Conservation (phyloP, 768 basidiomycete genomes). For the Calvatia gigantea region DNA sequence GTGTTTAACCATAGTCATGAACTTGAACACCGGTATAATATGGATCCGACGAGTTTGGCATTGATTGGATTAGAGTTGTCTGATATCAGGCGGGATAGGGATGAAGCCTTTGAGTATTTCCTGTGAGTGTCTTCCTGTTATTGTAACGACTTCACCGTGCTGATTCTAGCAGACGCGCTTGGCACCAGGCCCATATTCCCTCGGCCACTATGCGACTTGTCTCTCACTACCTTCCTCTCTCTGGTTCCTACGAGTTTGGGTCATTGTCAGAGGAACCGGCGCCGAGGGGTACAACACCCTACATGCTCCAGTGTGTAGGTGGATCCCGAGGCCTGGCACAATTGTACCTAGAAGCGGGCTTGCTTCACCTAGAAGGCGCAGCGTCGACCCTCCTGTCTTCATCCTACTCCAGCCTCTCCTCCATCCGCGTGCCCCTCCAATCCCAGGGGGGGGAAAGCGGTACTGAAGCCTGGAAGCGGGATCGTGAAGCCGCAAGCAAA, state of each 20-base stretch:
- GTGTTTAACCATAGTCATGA: constrained; percentile 49
- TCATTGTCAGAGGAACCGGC: constrained; percentile 30
- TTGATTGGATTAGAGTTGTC: constrained; percentile 66
- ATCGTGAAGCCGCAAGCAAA: constrained; percentile 64
- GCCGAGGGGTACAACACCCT: constrained; percentile 49
- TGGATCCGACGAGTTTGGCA: constrained; percentile 82
- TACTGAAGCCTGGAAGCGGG: constrained; percentile 70
- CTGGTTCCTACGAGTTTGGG: constrained; percentile 37
- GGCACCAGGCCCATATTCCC: constrained; percentile 74
- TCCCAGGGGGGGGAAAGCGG: constrained; percentile 52
- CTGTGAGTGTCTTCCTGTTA: constrained; percentile 43
- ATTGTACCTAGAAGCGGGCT: constrained; percentile 74
- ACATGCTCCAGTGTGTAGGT: constrained; percentile 66
- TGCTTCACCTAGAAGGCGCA: constrained; percentile 79
- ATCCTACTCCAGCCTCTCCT: constrained; percentile 74
- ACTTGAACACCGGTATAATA: constrained; percentile 69
- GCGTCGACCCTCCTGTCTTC: constrained; percentile 68
- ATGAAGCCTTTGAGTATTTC: constrained; percentile 80
- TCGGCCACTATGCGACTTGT: constrained; percentile 77
- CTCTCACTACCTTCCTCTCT: constrained; percentile 66
- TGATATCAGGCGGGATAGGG: constrained; percentile 72
- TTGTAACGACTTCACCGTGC: not conserved
- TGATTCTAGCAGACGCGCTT: constrained; percentile 57
- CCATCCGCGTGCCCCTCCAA: constrained; percentile 62
- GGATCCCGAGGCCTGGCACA: constrained; percentile 65